Evolutionary conservation across 495 filamentous ascomycete species (phyloP), one percentile per base, ranked within the genome.

Genomic region (Penicillium manginii): DNA sequence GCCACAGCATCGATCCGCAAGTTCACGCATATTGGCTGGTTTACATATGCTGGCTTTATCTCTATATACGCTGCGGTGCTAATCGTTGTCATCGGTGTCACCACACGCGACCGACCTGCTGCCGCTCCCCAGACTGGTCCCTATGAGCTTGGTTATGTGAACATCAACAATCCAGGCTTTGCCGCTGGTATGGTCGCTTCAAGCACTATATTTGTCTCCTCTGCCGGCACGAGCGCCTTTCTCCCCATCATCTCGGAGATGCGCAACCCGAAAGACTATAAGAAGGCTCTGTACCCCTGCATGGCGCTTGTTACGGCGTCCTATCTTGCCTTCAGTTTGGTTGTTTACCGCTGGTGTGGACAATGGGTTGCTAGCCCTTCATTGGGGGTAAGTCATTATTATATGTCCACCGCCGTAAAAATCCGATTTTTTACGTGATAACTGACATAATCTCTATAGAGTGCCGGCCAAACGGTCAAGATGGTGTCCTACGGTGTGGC

Each of bases 191-290:
- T 79, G 59, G 69, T 72, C 4, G 72, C 73, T 2, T 67, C 71
- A 0, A 53, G 65, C 12, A 77, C 70, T 8, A 77, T 79, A 18
- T 76, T 77, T 61, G 66, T 74, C 19, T 66, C 75, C n/a, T 62
- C 61, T 47, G 79, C 88, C 73, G 74, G 86, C 56, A 81, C 88
- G 69, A 74, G 86, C 64, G 81, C 88, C 62, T 87, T 90, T 67
- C 83, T 92, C 70, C 82, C 78, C 42, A 88, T 93, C 65, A 88
- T 89, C 65, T 82, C 86, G 51, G 90, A 93, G 68, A 86, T 93
- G 81, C 82, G 85, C 57, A 83, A 83, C 1, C 88, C 88, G 1
- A 69, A 69, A 47, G 83, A 88, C 61, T 90, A 83, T 62, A 75
- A 76, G 46, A 88, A 88, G 70, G 79, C 88, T 2, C 76, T 91